These are phyloP conservation scores for Trametes maxima DNA, from an alignment of 768 basidiomycete genomes.

Conservation along the genomic window DNA sequence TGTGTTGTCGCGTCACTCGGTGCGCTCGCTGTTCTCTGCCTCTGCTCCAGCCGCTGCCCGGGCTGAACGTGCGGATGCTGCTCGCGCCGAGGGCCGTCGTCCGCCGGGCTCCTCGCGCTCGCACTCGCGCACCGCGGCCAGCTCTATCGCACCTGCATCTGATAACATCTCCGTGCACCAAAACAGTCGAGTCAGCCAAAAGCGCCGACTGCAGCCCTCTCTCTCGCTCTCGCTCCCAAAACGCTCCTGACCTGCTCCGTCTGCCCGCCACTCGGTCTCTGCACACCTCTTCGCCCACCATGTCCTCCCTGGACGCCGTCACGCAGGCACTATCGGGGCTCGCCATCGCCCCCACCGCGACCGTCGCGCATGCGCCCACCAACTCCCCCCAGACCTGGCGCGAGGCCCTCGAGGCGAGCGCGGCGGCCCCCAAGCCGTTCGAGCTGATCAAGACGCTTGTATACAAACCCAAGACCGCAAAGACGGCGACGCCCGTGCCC, in stretches of 20 bases:
- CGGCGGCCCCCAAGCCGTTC: slow-evolving; percentile 57
- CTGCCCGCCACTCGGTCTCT: slow-evolving; percentile 1
- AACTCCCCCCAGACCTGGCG: slow-evolving; percentile 79
- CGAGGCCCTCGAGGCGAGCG: slow-evolving; percentile 59
- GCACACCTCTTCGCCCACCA: slow-evolving; percentile 28
- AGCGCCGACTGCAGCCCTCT: slow-evolving; percentile 12
- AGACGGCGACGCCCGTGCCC: slow-evolving; percentile 79
- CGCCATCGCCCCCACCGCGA: slow-evolving; percentile 54
- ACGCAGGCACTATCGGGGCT: slow-evolving; percentile 50
- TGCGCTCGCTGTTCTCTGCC: background rate
- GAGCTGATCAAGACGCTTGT: slow-evolving; percentile 86
- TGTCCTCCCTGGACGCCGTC: slow-evolving; percentile 40
- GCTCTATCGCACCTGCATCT: slow-evolving; percentile 26
- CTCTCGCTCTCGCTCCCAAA: background rate
- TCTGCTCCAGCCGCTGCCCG: background rate
- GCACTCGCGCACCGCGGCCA: slow-evolving; percentile 12
- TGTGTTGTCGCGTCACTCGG: slow-evolving; percentile 12
- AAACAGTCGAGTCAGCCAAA: slow-evolving; percentile 31
- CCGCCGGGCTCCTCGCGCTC: slow-evolving; percentile 18
- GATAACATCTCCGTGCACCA: slow-evolving; percentile 27
- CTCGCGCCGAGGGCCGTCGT: slow-evolving; percentile 19
- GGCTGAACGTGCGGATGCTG: slow-evolving; percentile 16
- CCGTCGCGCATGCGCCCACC: slow-evolving; percentile 60
- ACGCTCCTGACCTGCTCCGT: background rate
- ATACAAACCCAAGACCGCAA: slow-evolving; percentile 97